Evolutionary conservation across 371 early-diverging fungal species (phyloP).

Genomic region (Mucor circinelloides): DNA sequence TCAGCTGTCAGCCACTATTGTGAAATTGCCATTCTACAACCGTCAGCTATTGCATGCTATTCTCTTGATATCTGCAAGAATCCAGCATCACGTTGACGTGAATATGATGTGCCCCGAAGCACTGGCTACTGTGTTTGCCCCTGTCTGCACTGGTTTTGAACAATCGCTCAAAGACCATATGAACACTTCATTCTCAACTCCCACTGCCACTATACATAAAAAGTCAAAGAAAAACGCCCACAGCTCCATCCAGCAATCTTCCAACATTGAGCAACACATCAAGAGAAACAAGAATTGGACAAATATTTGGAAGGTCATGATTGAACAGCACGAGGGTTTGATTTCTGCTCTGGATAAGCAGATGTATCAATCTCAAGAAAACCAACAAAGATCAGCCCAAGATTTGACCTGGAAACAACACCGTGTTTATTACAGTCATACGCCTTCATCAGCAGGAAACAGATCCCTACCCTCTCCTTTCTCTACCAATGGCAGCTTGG

Average conservation of each 20-base stretch:
- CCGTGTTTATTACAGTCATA: neutral
- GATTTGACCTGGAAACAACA: conserved; percentile 13
- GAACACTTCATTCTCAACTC: neutral
- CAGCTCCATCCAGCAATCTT: conserved; percentile 3
- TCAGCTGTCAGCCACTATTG: conserved; percentile 24
- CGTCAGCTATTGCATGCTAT: conserved; percentile 41
- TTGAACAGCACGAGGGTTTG: conserved; percentile 37
- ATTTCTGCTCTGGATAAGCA: conserved; percentile 17
- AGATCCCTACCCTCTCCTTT: conserved; percentile 25
- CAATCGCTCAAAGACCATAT: conserved; percentile 24
- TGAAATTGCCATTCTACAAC: conserved; percentile 37
- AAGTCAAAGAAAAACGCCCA: conserved; percentile 1
- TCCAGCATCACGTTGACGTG: conserved; percentile 26
- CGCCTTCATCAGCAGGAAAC: neutral
- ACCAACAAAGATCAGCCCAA: neutral
- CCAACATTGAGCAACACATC: conserved; percentile 24
- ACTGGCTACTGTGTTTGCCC: conserved; percentile 47
- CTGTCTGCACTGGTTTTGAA: conserved; percentile 46
- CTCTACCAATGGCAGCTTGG: conserved; percentile 3
- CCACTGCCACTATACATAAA: conserved; percentile 7
- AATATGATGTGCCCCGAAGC: conserved; percentile 52
- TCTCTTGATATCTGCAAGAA: conserved; percentile 23
- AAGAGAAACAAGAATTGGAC: conserved; percentile 46
- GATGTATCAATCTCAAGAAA: neutral
- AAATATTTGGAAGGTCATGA: conserved; percentile 41